Evolutionary conservation across 352 stramenopile genomes (phyloP).

Genomic region (Hyaloperonospora arabidopsidis): DNA sequence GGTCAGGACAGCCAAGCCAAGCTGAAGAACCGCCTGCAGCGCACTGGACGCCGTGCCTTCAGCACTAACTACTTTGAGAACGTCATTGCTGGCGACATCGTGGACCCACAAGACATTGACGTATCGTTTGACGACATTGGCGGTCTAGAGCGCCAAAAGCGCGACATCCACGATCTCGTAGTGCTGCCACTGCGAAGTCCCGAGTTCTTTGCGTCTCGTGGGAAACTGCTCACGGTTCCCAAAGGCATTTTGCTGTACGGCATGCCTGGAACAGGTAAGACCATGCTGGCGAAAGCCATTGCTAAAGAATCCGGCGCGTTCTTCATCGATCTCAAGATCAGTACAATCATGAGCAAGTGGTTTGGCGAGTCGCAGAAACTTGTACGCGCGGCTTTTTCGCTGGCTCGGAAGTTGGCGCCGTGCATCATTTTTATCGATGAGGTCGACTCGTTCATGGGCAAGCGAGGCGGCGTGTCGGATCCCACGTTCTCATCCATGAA

Average conservation of each 20-base stretch:
- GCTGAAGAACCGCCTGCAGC: conserved; percentile 61
- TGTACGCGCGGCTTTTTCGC: conserved; percentile 87
- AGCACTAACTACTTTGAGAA: conserved; percentile 84
- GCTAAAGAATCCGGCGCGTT: conserved; percentile 90
- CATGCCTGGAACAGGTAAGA: conserved; percentile 84
- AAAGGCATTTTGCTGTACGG: conserved; percentile 84
- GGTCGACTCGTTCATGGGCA: conserved; percentile 90
- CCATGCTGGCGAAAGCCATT: conserved; percentile 91
- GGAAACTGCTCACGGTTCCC: conserved; percentile 80
- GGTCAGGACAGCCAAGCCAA: conserved; percentile 57
- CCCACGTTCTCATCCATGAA: conserved; percentile 86
- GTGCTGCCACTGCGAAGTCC: conserved; percentile 89
- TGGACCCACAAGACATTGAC: conserved; percentile 89
- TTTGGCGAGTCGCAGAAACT: conserved; percentile 91
- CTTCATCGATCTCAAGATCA: conserved; percentile 87
- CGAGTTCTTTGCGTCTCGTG: conserved; percentile 87
- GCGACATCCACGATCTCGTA: conserved; percentile 93
- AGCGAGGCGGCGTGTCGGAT: conserved; percentile 63
- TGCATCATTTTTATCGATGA: conserved; percentile 99
- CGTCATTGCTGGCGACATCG: conserved; percentile 90
- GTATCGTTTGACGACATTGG: conserved; percentile 93
- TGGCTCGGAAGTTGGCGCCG: conserved; percentile 92
- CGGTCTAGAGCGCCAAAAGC: conserved; percentile 92
- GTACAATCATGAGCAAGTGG: conserved; percentile 88
- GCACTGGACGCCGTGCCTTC: conserved; percentile 58